Evolutionary conservation across 2,329 filamentous ascomycete species (phyloP), one percentile per base, ranked within the genome.

Genomic region (Cytospora piceae): DNA sequence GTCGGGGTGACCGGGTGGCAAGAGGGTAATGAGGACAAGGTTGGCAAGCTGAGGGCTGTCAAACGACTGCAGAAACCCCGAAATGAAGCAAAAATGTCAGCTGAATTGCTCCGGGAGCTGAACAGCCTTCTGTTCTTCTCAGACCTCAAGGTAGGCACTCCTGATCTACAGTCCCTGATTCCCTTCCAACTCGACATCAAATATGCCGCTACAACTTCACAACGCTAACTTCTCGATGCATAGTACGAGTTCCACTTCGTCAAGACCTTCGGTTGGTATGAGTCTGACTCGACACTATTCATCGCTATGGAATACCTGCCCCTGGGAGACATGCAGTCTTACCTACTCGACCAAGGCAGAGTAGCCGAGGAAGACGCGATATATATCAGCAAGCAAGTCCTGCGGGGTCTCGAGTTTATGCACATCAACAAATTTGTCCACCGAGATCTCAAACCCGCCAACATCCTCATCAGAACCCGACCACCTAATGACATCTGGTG

Each of bases 341-440:
- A 46, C 17, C 8, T 58, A 15, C 22, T n/a, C 15, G 34, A 46
- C 14, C 17, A 11, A 1, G 55, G 55, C 22, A 24, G 32, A n/a
- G 8, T 39, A 6, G 7, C 34, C 11, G 55, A 46, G 34, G 9
- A 14, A 15, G 37, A 58, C 24, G 55, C 11, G 34, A 58, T 27
- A 14, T 42, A 20, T 27, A 46, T 58, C 34, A 46, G 34, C 55
- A 46, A 20, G 34, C 55, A 58, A 27, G 1, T 58, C 0, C 20
- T 58, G 2, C 22, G 24, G 20, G 55, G 55, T 11, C 34, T 58
- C 34, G 17, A 58, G 15, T 58, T 46, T 27, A 58, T 58, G 55
- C 55, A 58, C 55, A n/a, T 12, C 8, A 27, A 58, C 24, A 11
- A 12, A 3, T 58, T 58, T 15, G 12, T 29, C 15, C 55, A 58